Evolutionary conservation across 2,329 filamentous ascomycete genomes (phyloP), one percentile per base, ranked within the genome.

Genomic region (Pseudocercospora fuligena): DNA sequence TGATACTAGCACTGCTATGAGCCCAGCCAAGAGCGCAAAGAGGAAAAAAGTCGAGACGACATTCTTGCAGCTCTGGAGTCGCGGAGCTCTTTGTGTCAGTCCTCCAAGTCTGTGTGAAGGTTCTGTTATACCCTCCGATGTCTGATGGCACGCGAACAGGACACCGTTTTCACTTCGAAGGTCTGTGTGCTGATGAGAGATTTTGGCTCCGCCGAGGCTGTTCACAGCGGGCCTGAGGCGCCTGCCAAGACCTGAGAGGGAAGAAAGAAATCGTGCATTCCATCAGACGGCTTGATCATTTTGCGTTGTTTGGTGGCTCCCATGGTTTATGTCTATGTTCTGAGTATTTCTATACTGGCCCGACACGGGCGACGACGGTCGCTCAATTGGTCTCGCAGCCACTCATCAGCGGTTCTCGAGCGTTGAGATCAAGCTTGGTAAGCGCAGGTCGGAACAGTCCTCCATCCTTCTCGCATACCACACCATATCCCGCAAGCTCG

Each of bases 1-100:
- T 3, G 66, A 58, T n/a, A 69, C 27, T 14, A 69, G 25, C 40
- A 69, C 16, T 2, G 61, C 64, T 31, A 63, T 21, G 0, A 64
- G 19, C 9, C 53, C 47, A 3, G 61, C 51, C 29, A 66, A 19
- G 49, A 69, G 27, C 23, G 61, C 46, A 46, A 66, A 46, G n/a
- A 57, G 47, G 0, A 49, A 54, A 23, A 54, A 23, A 64, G n/a
- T 60, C 23, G 25, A 16, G 58, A 63, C 25, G 64, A 49, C 64
- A 69, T 66, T 23, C 2, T 57, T 56, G 36, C 12, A n/a, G 36
- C 36, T 40, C 36, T 40, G 5, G 11, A 40, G 14, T n/a, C 14
- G 36, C 14, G 16, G 36, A 40, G 31, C 0, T 56, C n/a, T 7
- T 29, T 19, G 7, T 40, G 11, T 33, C 16, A n/a, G 36, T 40